Percentiles rank a stretch among this genome's conserved stretches.
Evolutionary conservation across 2,329 filamentous ascomycete genomes (phyloP).

Genomic region (Huntiella moniliformis): DNA sequence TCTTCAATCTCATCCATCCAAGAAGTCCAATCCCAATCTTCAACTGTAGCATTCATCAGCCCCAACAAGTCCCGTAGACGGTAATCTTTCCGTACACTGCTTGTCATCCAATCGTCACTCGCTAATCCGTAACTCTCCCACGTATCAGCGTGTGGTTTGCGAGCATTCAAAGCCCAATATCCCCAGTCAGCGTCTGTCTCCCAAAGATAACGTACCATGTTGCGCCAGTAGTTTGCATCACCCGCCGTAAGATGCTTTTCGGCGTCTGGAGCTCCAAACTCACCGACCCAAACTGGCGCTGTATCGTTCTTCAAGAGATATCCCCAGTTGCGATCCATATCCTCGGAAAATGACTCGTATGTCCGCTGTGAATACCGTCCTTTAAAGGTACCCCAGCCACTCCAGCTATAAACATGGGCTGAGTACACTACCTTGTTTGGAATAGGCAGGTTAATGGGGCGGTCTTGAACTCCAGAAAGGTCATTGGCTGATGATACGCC

Average conservation of each 20-base stretch:
- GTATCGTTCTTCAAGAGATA: conserved; percentile 31
- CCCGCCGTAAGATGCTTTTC: conserved; percentile 19
- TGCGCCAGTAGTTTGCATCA: conserved; percentile 46
- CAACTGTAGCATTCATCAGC: conserved; percentile 23
- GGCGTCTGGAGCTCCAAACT: conserved; percentile 39
- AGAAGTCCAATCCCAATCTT: conserved; percentile 7
- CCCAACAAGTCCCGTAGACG: conserved; percentile 41
- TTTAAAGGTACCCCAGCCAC: conserved; percentile 44
- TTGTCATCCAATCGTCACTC: conserved; percentile 43
- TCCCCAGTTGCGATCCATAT: conserved; percentile 48
- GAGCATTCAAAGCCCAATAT: conserved; percentile 52
- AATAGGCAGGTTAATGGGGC: conserved; percentile 39
- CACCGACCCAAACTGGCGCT: conserved; percentile 48
- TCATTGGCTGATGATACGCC: conserved; percentile 51
- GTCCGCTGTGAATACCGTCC: conserved; percentile 41
- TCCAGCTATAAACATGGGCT: conserved; percentile 51
- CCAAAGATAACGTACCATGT: conserved; percentile 40
- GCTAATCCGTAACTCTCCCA: conserved; percentile 43
- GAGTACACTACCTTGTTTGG: conserved; percentile 44
- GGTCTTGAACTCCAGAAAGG: conserved; percentile 32
- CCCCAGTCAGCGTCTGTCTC: conserved; percentile 44
- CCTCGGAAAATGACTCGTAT: conserved; percentile 41
- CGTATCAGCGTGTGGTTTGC: conserved; percentile 38
- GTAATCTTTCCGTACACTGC: conserved; percentile 36
- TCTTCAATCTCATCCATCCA: background rate